Evolutionary conservation across 805 yeast species (phyloP).

Genomic region (Lipomyces lipofer): DNA sequence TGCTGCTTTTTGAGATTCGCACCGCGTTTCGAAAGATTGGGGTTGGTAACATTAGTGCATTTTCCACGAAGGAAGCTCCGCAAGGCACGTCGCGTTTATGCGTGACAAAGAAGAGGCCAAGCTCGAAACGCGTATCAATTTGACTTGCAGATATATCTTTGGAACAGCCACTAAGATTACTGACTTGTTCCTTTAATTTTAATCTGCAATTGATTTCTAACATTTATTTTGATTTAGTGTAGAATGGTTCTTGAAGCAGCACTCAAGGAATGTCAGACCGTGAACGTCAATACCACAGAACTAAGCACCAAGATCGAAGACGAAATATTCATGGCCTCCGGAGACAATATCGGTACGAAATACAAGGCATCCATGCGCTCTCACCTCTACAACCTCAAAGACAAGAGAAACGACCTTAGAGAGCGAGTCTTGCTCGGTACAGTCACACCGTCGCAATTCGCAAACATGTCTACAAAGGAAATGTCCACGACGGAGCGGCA

Average conservation of each 20-base stretch:
- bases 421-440: constrained; percentile 34
- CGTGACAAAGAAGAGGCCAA: no score
- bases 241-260: neutral
- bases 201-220: no score
- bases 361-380: constrained; percentile 35
- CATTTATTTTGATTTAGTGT: no score
- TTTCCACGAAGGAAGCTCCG: neutral
- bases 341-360: constrained; percentile 16
- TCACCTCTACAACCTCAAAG: constrained; percentile 36
- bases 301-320: constrained; percentile 10
- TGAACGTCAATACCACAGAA: constrained; percentile 1
- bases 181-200: no score
- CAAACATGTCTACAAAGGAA: constrained; percentile 36
- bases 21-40: neutral
- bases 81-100: neutral
- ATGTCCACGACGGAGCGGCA: constrained; percentile 35
- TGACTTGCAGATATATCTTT: neutral
- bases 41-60: neutral
- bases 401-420: constrained; percentile 32
- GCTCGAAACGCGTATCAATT: neutral
- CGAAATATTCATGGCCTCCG: constrained; percentile 14
- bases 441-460: constrained; percentile 37
- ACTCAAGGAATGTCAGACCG: neutral
- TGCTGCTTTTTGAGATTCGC: constrained; percentile 5
- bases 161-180: no score